Evolutionary conservation across 202 grass and related monocot genomes (phyloP), one percentile per base, ranked within the genome.

Genomic region (Musa balbisiana): DNA sequence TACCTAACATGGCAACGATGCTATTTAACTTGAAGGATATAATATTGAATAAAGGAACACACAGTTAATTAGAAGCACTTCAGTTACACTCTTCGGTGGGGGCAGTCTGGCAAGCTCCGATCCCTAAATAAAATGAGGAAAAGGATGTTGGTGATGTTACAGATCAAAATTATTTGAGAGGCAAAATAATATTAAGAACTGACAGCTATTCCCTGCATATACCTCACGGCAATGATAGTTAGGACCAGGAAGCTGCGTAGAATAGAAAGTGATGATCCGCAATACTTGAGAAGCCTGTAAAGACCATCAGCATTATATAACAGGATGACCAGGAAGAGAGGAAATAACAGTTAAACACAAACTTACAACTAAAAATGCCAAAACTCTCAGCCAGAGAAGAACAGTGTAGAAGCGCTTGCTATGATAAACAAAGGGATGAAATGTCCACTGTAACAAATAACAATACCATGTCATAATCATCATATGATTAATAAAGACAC

Each of bases 161-260:
- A n/a, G 23, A n/a, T 20, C 20, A 21, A 8, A 50, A 22, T 21
- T 64, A 25, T 25, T 21, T 9, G 2, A 51, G 25, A 51, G 16
- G 25, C 23, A 58, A 52, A n/a, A n/a, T n/a, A 51, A 71, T 65
- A 65, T 13, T n/a, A 65, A 26, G 22, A 65, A 20, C 13, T 24
- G 23, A 51, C 49, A 55, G 1, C 3, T 12, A 26, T 50, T 56
- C 56, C 72, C 16, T n/a, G 19, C 15, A 58, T 43, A 20, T 76
- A 97, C 95, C 95, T 92, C 95, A 65, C 83, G 91, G 62, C 95
- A 99, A 58, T 95, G 95, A 83, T 95, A 99, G 80, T 99, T 99
- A 68, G 95, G 95, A 75, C 95, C 95, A 79, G 95, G 95, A 76
- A 99, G 91, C 79, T 92, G 89, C 55, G 95, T 99, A 78, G 95